These are phyloP conservation scores for Sphaerulina musiva DNA, from an alignment of 2,329 filamentous ascomycete genomes.

Conservation along the genomic window DNA sequence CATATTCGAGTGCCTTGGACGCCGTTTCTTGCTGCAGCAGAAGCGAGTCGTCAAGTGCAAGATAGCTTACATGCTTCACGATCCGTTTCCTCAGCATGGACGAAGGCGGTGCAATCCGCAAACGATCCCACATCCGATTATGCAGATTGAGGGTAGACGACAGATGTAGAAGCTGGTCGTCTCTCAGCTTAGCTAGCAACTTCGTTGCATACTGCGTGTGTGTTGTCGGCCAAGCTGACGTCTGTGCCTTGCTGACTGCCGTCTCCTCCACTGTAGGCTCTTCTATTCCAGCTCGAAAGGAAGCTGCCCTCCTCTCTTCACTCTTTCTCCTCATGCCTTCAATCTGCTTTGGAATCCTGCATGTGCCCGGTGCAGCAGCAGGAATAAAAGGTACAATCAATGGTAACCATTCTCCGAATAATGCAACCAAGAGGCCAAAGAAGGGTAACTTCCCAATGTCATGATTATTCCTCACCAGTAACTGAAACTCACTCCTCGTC, in stretches of 20 bases:
- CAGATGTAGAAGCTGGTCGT: slow-evolving; percentile 39
- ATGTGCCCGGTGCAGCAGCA: slow-evolving; percentile 70
- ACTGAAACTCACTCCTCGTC: slow-evolving; percentile 63
- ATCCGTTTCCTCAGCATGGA: slow-evolving; percentile 52
- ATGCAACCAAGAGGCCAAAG: slow-evolving; percentile 66
- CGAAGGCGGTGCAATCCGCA: slow-evolving; percentile 44
- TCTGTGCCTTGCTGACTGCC: slow-evolving; percentile 39
- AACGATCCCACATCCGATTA: slow-evolving; percentile 38
- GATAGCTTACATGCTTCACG: slow-evolving; percentile 51
- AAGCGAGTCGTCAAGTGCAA: slow-evolving; percentile 65
- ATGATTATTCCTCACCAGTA: slow-evolving; percentile 59
- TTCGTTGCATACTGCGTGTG: slow-evolving; percentile 36
- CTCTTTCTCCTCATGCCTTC: slow-evolving; percentile 49
- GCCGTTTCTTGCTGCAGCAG: slow-evolving; percentile 57
- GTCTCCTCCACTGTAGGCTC: slow-evolving; percentile 57
- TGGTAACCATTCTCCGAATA: slow-evolving; percentile 83
- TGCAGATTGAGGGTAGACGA: slow-evolving; percentile 37
- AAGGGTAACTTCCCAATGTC: slow-evolving; percentile 72
- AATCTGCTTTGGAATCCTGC: slow-evolving; percentile 73
- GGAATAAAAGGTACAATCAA: slow-evolving; percentile 66
- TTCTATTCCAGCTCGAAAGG: slow-evolving; percentile 58
- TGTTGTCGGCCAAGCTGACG: slow-evolving; percentile 30
- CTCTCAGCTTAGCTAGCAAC: slow-evolving; percentile 27
- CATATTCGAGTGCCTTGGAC: slow-evolving; percentile 44
- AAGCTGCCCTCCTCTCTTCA: slow-evolving; percentile 48